Evolutionary conservation across 345 rosid species (phyloP).

Genomic region (Nasturtium officinale): DNA sequence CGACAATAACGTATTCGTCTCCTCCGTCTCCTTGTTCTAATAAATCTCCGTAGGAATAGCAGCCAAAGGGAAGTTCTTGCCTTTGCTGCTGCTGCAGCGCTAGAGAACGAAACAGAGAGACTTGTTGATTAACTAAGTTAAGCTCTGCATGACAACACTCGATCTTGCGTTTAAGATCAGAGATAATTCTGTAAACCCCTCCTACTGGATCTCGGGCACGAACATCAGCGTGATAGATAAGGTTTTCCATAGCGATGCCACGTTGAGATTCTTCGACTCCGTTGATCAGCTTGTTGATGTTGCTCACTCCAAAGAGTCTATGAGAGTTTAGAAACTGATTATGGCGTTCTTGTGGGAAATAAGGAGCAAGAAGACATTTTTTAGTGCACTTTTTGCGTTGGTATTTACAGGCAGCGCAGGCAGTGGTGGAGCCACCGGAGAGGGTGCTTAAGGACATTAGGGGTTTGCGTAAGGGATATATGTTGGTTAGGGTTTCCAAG

Average conservation of each 20-base stretch:
- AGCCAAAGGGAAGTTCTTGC: conserved; percentile 4
- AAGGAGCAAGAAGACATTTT: conserved; percentile 47
- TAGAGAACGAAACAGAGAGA: conserved; percentile 19
- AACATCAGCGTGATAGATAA: conserved; percentile 49
- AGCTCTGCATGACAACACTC: conserved; percentile 14
- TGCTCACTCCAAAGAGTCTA: conserved; percentile 51
- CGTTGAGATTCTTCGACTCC: conserved; percentile 17
- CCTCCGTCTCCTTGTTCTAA: conserved; percentile 17
- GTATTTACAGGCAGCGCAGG: conserved; percentile 59
- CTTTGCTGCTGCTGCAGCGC: conserved; percentile 18
- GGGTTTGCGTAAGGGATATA: background rate
- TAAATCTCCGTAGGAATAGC: conserved; percentile 11
- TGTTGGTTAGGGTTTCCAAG: background rate
- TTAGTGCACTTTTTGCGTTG: conserved; percentile 48
- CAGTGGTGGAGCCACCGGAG: conserved; percentile 27
- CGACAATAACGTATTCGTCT: background rate
- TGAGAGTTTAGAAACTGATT: conserved; percentile 48
- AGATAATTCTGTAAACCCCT: conserved; percentile 40
- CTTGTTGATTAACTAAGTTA: conserved; percentile 13
- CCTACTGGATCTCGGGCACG: conserved; percentile 52
- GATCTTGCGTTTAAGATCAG: conserved; percentile 19
- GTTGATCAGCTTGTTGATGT: conserved; percentile 39
- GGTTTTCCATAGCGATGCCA: conserved; percentile 31
- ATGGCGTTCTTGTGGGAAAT: conserved; percentile 43
- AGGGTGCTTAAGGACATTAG: conserved; percentile 18